phyloP scores from a whole-genome alignment of 495 filamentous ascomycete genomes.

The Aspergillus hancockii region DNA sequence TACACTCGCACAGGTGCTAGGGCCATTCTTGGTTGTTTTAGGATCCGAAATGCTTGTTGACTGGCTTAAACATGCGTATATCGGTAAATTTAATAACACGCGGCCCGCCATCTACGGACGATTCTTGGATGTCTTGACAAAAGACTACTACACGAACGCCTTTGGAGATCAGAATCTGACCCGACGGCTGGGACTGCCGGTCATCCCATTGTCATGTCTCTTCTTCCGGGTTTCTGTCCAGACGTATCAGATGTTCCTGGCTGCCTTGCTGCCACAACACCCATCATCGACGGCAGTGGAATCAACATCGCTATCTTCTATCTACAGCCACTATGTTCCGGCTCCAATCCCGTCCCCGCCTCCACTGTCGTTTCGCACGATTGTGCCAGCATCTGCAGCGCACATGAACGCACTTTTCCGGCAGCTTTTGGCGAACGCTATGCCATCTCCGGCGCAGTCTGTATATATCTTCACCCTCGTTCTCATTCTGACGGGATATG shows the following conservation, averaged over 20 bases:
- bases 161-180: constrained; percentile 89
- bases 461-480: constrained; percentile 63
- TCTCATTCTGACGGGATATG: constrained; percentile 74
- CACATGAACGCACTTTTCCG: constrained; percentile 40
- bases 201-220: constrained; percentile 89
- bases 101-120: constrained; percentile 84
- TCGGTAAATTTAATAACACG: constrained; percentile 97
- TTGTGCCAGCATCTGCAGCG: constrained; percentile 38
- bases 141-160: constrained; percentile 97
- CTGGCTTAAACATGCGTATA: constrained; percentile 96
- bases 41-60: constrained; percentile 97
- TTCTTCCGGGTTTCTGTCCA: constrained; percentile 94
- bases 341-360: constrained; percentile 30
- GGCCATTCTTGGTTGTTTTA: constrained; percentile 88
- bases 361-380: constrained; percentile 39
- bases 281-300: constrained; percentile 69
- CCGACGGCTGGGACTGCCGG: constrained; percentile 84
- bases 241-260: constrained; percentile 97
- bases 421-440: constrained; percentile 42
- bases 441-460: constrained; percentile 46
- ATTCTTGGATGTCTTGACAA: constrained; percentile 89
- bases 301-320: constrained; percentile 61
- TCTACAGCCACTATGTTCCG: constrained; percentile 54
- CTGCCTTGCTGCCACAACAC: constrained; percentile 75
- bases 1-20: constrained; percentile 85